These are phyloP conservation scores for Neurospora sp. DNA, from an alignment of 495 filamentous ascomycete species.

Conservation along the genomic window DNA sequence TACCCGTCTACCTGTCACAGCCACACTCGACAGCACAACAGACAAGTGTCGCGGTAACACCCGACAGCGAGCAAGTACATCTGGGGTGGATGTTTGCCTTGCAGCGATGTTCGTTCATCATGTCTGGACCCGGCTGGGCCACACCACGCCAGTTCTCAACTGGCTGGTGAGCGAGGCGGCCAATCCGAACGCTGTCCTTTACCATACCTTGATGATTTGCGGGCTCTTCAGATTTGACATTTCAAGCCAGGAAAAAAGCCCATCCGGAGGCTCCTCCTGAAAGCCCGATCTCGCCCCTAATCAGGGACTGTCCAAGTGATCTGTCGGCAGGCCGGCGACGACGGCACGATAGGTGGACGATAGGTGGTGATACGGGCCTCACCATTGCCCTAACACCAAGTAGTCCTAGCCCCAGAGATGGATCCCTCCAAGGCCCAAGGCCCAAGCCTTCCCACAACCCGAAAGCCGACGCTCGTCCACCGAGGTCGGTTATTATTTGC, in stretches of 20 bases:
- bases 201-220: conserved; percentile 13
- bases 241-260: background rate
- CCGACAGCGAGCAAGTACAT: conserved; percentile 10
- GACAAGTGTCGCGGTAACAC: conserved; percentile 22
- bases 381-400: background rate
- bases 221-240: conserved; percentile 9
- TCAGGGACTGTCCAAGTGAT: background rate
- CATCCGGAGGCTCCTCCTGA: background rate
- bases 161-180: conserved; percentile 15
- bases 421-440: background rate
- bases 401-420: background rate
- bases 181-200: conserved; percentile 16
- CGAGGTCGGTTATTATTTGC: background rate
- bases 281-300: background rate
- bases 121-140: background rate
- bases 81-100: background rate
- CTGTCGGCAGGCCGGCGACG: background rate
- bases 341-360: background rate
- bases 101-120: background rate
- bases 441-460: background rate
- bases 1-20: conserved; percentile 12
- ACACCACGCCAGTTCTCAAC: conserved; percentile 3
- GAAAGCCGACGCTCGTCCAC: background rate
- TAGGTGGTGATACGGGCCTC: background rate
- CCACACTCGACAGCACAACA: background rate